Conservation (phyloP, 768 basidiomycete species). For the Kwoniella pini region DNA sequence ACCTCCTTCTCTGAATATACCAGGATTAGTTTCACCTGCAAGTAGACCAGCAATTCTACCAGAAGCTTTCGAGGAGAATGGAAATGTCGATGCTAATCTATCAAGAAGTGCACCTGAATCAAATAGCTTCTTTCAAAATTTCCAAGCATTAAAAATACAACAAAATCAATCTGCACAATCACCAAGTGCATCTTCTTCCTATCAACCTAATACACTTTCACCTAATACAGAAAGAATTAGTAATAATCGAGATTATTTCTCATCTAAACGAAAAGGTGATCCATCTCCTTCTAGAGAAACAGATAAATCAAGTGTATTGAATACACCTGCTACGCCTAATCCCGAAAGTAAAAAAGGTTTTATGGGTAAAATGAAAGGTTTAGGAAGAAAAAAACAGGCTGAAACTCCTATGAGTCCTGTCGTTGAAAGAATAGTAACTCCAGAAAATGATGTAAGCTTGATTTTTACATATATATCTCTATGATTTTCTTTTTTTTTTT, state of each 20-base stretch:
- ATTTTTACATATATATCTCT: no score
- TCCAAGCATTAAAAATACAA: constrained; percentile 49
- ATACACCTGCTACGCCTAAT: constrained; percentile 37
- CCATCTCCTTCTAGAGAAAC: constrained; percentile 20
- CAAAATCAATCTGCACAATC: constrained; percentile 56
- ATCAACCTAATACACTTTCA: constrained; percentile 21
- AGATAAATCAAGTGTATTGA: constrained; percentile 24
- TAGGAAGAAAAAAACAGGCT: constrained; percentile 55
- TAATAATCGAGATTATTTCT: constrained; percentile 51
- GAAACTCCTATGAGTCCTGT: constrained; percentile 36
- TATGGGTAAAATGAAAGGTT: constrained; percentile 76
- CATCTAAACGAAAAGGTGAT: constrained; percentile 24
- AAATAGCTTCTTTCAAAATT: constrained; percentile 27
- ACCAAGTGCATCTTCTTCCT: constrained; percentile 40
- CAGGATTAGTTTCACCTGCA: constrained; percentile 66
- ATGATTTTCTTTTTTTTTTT: background rate
- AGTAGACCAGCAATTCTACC: constrained; percentile 57
- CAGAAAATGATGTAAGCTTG: constrained; percentile 41
- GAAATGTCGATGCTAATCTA: background rate
- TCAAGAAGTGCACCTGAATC: constrained; percentile 41
- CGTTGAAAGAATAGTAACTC: constrained; percentile 25
- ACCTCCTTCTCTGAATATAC: constrained; percentile 53
- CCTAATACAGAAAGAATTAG: constrained; percentile 21
- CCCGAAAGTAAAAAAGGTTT: constrained; percentile 49
- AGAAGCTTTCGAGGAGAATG: constrained; percentile 32